Percentiles rank a stretch among this genome's conserved stretches.
These are phyloP conservation scores for Euphorbia corollata DNA, from an alignment of 441 rosid genomes.

Conservation along the genomic window DNA sequence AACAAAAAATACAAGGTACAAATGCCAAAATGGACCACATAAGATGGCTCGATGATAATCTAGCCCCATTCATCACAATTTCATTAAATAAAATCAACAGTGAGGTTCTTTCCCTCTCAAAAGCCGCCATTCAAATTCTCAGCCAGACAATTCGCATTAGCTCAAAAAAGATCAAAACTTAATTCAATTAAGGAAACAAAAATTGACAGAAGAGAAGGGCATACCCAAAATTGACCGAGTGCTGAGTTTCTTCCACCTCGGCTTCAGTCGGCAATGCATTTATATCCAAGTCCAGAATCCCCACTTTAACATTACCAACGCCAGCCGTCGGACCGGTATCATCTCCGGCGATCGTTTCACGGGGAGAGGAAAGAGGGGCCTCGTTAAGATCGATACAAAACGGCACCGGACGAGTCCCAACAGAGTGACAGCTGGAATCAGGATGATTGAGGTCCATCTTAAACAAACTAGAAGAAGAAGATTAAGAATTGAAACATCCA, in stretches of 20 bases:
- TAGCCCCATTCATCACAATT: not conserved
- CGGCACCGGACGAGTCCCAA: conserved; percentile 13
- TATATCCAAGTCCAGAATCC: conserved; percentile 32
- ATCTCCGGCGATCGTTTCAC: conserved; percentile 14
- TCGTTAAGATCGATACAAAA: conserved; percentile 48
- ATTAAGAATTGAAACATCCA: not conserved
- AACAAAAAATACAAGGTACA: not conserved
- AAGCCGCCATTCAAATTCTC: not conserved
- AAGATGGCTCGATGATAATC: conserved; percentile 1
- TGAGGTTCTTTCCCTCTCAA: not conserved
- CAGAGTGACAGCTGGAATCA: not conserved
- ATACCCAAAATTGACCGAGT: conserved; percentile 29
- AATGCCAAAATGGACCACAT: not conserved
- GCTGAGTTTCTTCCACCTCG: conserved; percentile 25
- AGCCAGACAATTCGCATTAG: not conserved
- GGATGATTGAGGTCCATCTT: conserved; percentile 19
- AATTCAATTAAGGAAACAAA: not conserved
- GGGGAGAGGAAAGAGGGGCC: conserved; percentile 35
- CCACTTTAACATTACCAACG: conserved; percentile 15
- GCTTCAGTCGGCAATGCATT: conserved; percentile 38
- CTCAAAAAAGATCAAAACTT: not conserved
- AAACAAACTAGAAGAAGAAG: not conserved
- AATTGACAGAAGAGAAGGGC: not conserved
- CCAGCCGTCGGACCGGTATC: not conserved
- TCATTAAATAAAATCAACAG: not conserved